These are phyloP conservation scores for Leptographium lundbergii DNA, from an alignment of 2,329 filamentous ascomycete species.

Conservation along the genomic window DNA sequence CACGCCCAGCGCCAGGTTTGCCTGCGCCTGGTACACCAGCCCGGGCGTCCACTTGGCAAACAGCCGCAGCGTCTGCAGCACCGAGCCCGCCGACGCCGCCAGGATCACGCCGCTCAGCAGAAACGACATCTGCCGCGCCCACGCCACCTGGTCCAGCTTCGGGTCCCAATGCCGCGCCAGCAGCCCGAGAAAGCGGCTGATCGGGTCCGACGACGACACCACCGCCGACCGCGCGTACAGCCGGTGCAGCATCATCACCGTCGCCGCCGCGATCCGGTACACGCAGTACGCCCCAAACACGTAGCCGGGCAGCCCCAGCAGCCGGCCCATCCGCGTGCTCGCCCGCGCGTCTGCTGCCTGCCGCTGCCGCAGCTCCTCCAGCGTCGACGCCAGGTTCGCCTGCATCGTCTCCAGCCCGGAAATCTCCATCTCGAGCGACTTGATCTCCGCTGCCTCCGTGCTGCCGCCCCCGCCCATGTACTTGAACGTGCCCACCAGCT, in stretches of 20 bases:
- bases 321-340: slow-evolving; percentile 51
- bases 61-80: slow-evolving; percentile 73
- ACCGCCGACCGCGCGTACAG: slow-evolving; percentile 31
- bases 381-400: slow-evolving; percentile 51
- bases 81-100: slow-evolving; percentile 66
- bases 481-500: slow-evolving; percentile 51
- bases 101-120: slow-evolving; percentile 73
- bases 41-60: slow-evolving; percentile 64
- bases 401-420: slow-evolving; percentile 72
- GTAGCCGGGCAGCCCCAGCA: slow-evolving; percentile 50
- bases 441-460: slow-evolving; percentile 47
- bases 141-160: slow-evolving; percentile 66
- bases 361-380: slow-evolving; percentile 50
- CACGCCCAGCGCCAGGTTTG: slow-evolving; percentile 66
- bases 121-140: slow-evolving; percentile 78
- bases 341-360: slow-evolving; percentile 53
- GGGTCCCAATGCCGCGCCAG: slow-evolving; percentile 77
- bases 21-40: slow-evolving; percentile 60
- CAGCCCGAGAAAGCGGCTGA: slow-evolving; percentile 70
- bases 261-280: slow-evolving; percentile 66
- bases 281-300: slow-evolving; percentile 71
- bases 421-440: slow-evolving; percentile 59
- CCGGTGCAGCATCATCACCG: slow-evolving; percentile 54
- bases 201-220: slow-evolving; percentile 64
- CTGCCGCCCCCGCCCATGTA: slow-evolving; percentile 38